Evolutionary conservation across 192 early-diverging fungal genomes (phyloP).

Genomic region (Jimgerdemannia flammicorona): DNA sequence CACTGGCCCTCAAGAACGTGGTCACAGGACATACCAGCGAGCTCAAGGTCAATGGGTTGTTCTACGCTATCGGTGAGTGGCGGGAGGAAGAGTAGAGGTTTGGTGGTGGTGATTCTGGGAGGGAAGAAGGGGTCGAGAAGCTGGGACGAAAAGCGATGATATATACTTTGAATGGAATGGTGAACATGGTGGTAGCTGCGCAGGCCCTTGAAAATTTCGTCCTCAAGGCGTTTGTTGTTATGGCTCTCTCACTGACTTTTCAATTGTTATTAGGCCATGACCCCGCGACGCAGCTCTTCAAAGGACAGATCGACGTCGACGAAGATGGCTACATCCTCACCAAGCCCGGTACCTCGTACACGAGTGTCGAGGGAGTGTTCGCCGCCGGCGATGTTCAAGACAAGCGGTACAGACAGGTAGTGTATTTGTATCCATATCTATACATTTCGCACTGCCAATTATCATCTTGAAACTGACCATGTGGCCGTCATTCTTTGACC

Average conservation of each 20-base stretch:
- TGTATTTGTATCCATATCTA: background rate
- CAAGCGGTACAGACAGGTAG: slow-evolving; percentile 70
- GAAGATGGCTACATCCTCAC: slow-evolving; percentile 87
- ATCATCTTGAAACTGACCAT: background rate
- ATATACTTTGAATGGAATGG: too few relatives aligned
- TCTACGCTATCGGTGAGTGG: slow-evolving; percentile 84
- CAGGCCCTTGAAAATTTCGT: too few relatives aligned
- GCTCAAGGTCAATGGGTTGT: slow-evolving; percentile 84
- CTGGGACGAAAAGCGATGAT: too few relatives aligned
- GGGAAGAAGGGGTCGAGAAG: background rate
- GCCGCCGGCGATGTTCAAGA: slow-evolving; percentile 99
- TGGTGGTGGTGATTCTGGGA: background rate
- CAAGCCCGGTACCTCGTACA: slow-evolving; percentile 73
- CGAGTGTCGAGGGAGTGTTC: slow-evolving; percentile 91
- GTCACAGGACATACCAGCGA: slow-evolving; percentile 60
- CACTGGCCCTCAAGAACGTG: slow-evolving; percentile 75
- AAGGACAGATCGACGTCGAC: slow-evolving; percentile 79
- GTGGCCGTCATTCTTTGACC: background rate
- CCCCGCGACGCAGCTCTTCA: slow-evolving; percentile 77
- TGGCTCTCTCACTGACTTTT: background rate
- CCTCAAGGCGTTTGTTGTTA: too few relatives aligned
- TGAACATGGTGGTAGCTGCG: too few relatives aligned
- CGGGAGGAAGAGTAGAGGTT: background rate
- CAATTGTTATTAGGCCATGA: slow-evolving; percentile 54
- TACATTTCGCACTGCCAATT: background rate